These are phyloP conservation scores for Arabidopsis suecica DNA, from an alignment of 345 rosid genomes.

Conservation along the genomic window DNA sequence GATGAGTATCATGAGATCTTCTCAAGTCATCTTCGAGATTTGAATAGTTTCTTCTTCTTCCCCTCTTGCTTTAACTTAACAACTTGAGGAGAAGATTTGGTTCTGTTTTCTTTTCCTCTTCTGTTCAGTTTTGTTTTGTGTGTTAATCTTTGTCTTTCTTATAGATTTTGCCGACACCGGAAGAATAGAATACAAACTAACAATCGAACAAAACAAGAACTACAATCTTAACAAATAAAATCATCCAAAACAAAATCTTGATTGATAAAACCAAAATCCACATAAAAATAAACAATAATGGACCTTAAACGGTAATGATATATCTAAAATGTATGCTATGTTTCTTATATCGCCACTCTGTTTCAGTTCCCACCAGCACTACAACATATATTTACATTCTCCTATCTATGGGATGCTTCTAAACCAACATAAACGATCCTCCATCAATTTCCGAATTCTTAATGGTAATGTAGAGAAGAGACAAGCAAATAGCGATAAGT, in stretches of 20 bases:
- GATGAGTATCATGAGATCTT: too few species aligned
- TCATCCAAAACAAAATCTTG: neutral
- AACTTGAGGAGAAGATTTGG: too few species aligned
- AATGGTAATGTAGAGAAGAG: conserved; percentile 77
- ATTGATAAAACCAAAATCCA: neutral
- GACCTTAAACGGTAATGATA: neutral
- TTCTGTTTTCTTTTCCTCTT: too few species aligned
- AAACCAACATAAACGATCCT: conserved; percentile 61
- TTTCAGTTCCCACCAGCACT: neutral
- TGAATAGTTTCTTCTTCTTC: too few species aligned
- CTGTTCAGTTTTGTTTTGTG: too few species aligned
- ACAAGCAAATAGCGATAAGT: conserved; percentile 72
- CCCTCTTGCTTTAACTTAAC: too few species aligned
- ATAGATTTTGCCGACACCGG: too few species aligned
- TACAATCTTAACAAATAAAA: neutral
- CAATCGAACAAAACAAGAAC: too few species aligned
- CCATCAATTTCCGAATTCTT: conserved; percentile 56
- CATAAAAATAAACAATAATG: neutral
- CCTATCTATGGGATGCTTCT: conserved; percentile 1
- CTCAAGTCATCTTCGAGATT: too few species aligned
- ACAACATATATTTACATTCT: conserved; percentile 20
- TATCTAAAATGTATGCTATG: neutral
- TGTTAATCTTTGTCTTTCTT: too few species aligned
- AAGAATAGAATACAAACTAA: too few species aligned
- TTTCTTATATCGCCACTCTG: neutral